These are phyloP conservation scores for Hyphopichia pseudoburtonii DNA, from an alignment of 1,139 yeast species.

Conservation along the genomic window DNA sequence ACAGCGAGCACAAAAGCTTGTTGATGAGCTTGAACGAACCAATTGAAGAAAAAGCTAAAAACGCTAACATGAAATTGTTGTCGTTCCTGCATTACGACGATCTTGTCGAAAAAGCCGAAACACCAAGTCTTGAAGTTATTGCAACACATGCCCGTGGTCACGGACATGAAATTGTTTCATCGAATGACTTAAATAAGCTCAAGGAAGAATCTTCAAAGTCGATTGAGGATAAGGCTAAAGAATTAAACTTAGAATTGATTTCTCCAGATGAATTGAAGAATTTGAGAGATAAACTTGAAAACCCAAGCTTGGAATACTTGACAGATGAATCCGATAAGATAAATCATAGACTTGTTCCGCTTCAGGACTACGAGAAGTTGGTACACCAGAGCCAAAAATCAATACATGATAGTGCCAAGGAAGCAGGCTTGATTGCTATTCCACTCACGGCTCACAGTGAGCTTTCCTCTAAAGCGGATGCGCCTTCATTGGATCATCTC, in stretches of 20 bases:
- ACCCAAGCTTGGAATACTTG: slow-evolving; percentile 28
- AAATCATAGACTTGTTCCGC: slow-evolving; percentile 30
- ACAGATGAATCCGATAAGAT: slow-evolving; percentile 26
- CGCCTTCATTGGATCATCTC: slow-evolving; percentile 34
- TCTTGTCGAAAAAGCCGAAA: slow-evolving; percentile 1
- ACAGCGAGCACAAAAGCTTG: slow-evolving; percentile 20
- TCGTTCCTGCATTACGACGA: slow-evolving; percentile 4
- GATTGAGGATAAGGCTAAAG: slow-evolving; percentile 15
- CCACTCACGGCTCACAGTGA: slow-evolving; percentile 10
- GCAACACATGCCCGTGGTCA: slow-evolving; percentile 17
- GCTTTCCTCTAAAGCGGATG: slow-evolving; percentile 7
- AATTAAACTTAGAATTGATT: slow-evolving; percentile 11
- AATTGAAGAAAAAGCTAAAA: slow-evolving; percentile 25
- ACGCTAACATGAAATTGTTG: slow-evolving; percentile 17
- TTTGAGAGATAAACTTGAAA: slow-evolving; percentile 11
- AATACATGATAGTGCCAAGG: slow-evolving; percentile 12
- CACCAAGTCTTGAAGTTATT: slow-evolving; percentile 18
- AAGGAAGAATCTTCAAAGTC: slow-evolving; percentile 6
- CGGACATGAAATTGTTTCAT: slow-evolving; percentile 8
- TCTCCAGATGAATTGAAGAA: slow-evolving; percentile 2
- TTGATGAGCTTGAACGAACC: slow-evolving; percentile 14
- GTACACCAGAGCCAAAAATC: slow-evolving; percentile 10
- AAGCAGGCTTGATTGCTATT: slow-evolving; percentile 16
- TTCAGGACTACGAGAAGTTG: slow-evolving; percentile 18
- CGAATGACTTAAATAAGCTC: slow-evolving; percentile 6